Conservation (phyloP, 225 moss, liverwort and hornwort species). For the Ulota crispa region DNA sequence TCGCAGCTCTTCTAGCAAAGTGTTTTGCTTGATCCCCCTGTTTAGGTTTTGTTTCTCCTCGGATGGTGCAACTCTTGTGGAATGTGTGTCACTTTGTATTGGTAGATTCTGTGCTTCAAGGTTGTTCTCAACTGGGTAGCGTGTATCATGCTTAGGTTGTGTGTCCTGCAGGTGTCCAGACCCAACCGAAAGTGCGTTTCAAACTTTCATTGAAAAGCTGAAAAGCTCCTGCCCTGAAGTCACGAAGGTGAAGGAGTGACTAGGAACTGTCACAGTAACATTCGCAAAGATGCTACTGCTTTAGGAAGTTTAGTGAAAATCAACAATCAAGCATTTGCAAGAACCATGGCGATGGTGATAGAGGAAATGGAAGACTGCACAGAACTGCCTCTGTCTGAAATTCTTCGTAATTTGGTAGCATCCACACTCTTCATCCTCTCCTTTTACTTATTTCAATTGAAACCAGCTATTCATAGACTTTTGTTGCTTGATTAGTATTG, state of each 20-base stretch:
- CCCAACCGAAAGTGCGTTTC: slow-evolving; percentile 47
- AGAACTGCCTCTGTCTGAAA: neutral
- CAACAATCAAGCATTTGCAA: slow-evolving; percentile 23
- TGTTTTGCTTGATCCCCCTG: slow-evolving; percentile 20
- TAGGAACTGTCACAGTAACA: neutral
- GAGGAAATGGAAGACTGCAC: slow-evolving; percentile 21
- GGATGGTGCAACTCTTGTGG: neutral
- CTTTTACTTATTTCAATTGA: neutral
- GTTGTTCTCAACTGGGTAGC: slow-evolving; percentile 22
- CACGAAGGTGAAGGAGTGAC: slow-evolving; percentile 33
- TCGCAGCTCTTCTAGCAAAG: slow-evolving; percentile 24
- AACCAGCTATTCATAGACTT: neutral
- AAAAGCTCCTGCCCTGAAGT: slow-evolving; percentile 47
- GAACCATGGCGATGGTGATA: slow-evolving; percentile 21
- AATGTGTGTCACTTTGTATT: neutral
- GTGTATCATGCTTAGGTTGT: slow-evolving; percentile 24
- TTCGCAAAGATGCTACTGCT: slow-evolving; percentile 13
- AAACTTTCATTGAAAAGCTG: slow-evolving; percentile 52
- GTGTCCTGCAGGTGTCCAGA: slow-evolving; percentile 46
- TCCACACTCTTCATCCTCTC: neutral
- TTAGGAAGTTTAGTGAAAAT: slow-evolving; percentile 18
- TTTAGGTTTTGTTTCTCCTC: neutral
- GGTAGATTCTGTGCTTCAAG: slow-evolving; percentile 18
- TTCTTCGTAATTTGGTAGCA: slow-evolving; percentile 26
- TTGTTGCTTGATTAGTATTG: too few relatives aligned